Percentiles rank a stretch among this genome's conserved stretches.
Conservation (phyloP, 2,329 filamentous ascomycete species). For the Geosmithia flava region DNA sequence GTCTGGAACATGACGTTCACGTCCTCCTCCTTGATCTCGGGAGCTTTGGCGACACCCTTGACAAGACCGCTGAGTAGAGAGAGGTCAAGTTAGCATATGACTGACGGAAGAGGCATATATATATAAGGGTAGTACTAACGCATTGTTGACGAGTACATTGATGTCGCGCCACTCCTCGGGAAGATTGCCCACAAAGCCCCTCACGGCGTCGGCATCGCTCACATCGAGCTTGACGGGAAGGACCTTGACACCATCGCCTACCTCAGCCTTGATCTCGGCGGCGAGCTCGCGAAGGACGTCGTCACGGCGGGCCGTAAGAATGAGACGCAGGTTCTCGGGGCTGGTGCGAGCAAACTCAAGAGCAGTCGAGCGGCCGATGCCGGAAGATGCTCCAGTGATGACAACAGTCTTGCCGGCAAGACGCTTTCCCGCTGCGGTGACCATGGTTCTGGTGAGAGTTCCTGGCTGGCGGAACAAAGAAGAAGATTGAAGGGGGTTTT, state of each 20-base stretch:
- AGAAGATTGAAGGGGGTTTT: neutral
- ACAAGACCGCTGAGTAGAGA: conserved; percentile 58
- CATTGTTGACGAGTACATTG: conserved; percentile 90
- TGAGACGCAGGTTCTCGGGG: conserved; percentile 66
- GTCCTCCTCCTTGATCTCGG: conserved; percentile 71
- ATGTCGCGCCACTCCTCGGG: conserved; percentile 77
- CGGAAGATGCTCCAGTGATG: conserved; percentile 84
- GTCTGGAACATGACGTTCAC: conserved; percentile 81
- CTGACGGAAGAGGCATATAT: neutral
- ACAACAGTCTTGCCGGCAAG: conserved; percentile 88
- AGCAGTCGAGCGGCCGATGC: conserved; percentile 76
- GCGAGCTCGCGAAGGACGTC: conserved; percentile 69
- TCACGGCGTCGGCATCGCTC: conserved; percentile 64
- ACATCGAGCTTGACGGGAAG: conserved; percentile 78
- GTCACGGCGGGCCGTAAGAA: conserved; percentile 78
- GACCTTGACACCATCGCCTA: conserved; percentile 70
- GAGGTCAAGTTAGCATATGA: neutral
- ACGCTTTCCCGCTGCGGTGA: conserved; percentile 61
- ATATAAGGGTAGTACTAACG: conserved; percentile 40
- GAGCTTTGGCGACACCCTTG: conserved; percentile 75
- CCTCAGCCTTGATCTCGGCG: conserved; percentile 61
- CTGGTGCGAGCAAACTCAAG: conserved; percentile 84
- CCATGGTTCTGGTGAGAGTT: conserved; percentile 23
- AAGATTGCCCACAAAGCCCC: conserved; percentile 57
- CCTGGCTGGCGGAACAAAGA: conserved; percentile 2